These are phyloP conservation scores for Keithomyces neogunnii DNA, from an alignment of 2,329 filamentous ascomycete genomes.

Conservation along the genomic window DNA sequence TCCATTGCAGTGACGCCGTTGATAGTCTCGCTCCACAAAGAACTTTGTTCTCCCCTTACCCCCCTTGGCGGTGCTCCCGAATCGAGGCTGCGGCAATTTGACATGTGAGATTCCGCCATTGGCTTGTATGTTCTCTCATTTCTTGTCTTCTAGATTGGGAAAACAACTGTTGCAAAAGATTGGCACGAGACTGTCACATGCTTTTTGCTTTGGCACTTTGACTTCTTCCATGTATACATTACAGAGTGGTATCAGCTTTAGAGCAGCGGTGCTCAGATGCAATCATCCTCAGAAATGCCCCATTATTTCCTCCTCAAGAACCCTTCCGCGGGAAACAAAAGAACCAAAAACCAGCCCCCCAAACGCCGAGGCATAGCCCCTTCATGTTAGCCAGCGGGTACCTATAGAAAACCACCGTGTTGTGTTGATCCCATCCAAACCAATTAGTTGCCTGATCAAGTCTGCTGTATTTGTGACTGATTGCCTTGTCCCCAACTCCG, in stretches of 20 bases:
- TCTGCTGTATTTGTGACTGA: conserved; percentile 4
- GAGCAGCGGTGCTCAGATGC: conserved; percentile 5
- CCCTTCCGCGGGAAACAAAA: neutral
- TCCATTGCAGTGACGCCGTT: no score
- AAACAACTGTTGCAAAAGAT: neutral
- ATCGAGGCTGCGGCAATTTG: neutral
- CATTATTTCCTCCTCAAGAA: neutral
- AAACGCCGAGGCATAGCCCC: neutral
- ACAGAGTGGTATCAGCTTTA: conserved; percentile 1
- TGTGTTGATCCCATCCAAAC: neutral
- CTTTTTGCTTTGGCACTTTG: conserved; percentile 2
- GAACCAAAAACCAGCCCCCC: neutral
- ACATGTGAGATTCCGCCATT: neutral
- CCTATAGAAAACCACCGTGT: neutral
- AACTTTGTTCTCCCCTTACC: neutral
- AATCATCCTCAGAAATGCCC: neutral
- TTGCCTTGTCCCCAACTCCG: conserved; percentile 6
- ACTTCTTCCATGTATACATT: conserved; percentile 1
- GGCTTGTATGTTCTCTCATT: neutral
- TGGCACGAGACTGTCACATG: neutral
- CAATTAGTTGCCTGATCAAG: conserved; percentile 1
- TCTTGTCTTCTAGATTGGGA: neutral
- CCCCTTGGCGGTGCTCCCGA: neutral
- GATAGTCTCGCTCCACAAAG: neutral
- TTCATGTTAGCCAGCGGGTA: neutral